Conservation (phyloP, 345 rosid species). For the Barbarea vulgaris region DNA sequence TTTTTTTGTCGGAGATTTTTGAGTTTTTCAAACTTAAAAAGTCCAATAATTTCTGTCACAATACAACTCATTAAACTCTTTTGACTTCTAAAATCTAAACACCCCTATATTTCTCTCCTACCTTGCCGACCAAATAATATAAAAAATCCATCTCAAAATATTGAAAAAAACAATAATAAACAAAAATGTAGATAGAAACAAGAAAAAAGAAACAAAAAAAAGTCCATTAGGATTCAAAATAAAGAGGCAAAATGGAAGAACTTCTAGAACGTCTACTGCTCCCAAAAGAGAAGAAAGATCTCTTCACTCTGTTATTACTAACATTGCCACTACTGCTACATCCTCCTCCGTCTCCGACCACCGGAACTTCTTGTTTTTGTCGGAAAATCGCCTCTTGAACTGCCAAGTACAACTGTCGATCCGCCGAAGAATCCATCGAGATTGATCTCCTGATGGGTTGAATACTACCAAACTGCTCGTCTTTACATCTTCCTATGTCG, state of each 20-base stretch:
- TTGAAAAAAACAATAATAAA: neutral
- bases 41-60: neutral
- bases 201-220: neutral
- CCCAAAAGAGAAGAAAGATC: slow-evolving; percentile 75
- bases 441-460: slow-evolving; percentile 84
- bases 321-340: slow-evolving; percentile 33
- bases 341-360: slow-evolving; percentile 41
- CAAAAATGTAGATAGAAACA: slow-evolving; percentile 3
- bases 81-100: slow-evolving; percentile 27
- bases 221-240: slow-evolving; percentile 52
- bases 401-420: slow-evolving; percentile 59
- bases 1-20: no score
- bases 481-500: slow-evolving; percentile 57
- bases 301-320: slow-evolving; percentile 48
- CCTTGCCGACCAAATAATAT: slow-evolving; percentile 25
- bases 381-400: slow-evolving; percentile 57
- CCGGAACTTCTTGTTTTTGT: slow-evolving; percentile 47
- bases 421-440: slow-evolving; percentile 84
- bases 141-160: neutral
- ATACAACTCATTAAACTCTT: slow-evolving; percentile 14
- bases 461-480: slow-evolving; percentile 55
- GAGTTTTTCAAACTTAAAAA: slow-evolving; percentile 11
- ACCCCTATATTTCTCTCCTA: slow-evolving; percentile 40
- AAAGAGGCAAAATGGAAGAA: slow-evolving; percentile 65
- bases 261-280: slow-evolving; percentile 68